Conservation (phyloP, 257 asterid genomes). For the Rubia yunnanensis region DNA sequence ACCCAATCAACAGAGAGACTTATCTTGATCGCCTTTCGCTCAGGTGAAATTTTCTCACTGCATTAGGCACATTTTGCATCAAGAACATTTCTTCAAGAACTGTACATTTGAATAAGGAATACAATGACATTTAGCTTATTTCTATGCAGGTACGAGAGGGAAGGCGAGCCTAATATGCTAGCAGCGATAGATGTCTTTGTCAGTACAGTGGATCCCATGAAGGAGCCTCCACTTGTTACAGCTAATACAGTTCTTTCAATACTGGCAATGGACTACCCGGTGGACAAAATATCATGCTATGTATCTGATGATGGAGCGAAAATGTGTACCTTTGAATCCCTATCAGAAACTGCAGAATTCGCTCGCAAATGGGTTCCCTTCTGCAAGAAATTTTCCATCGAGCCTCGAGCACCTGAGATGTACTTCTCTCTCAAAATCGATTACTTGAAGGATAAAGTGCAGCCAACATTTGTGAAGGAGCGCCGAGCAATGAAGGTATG, state of each 20-base stretch:
- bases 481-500: conserved; percentile 93
- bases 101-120: neutral
- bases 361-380: conserved; percentile 93
- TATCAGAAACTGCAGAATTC: conserved; percentile 93
- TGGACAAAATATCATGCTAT: conserved; percentile 83
- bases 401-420: conserved; percentile 97
- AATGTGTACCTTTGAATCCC: conserved; percentile 89
- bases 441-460: conserved; percentile 87
- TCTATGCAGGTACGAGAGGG: conserved; percentile 71
- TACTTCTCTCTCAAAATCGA: conserved; percentile 89
- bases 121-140: conserved; percentile 7
- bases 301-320: conserved; percentile 97
- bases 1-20: conserved; percentile 86
- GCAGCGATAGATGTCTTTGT: conserved; percentile 80
- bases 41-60: conserved; percentile 31
- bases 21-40: conserved; percentile 92
- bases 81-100: neutral
- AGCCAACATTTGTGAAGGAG: conserved; percentile 93
- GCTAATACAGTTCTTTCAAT: conserved; percentile 87
- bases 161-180: conserved; percentile 89
- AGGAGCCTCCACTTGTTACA: conserved; percentile 96
- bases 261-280: conserved; percentile 90
- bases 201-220: conserved; percentile 88
- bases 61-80: neutral
- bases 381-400: conserved; percentile 77